Conservation (phyloP, 371 early-diverging fungal species). For the Catenaria anguillulae region DNA sequence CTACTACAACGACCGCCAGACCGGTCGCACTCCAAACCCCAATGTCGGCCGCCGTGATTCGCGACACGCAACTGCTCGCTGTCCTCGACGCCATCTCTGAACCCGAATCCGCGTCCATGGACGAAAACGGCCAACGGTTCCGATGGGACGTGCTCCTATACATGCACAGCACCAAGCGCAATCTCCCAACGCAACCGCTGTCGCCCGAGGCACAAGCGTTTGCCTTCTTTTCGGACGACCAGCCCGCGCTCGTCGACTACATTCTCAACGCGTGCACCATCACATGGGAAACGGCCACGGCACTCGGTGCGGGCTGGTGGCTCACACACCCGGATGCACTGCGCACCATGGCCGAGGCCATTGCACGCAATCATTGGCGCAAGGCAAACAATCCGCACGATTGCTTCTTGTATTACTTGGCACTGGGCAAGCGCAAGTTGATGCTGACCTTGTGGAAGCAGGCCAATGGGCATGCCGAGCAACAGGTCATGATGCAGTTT, state of each 20-base stretch:
- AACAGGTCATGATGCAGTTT: constrained; percentile 69
- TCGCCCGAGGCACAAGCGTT: not conserved
- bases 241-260: not conserved
- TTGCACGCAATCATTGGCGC: constrained; percentile 78
- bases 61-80: not conserved
- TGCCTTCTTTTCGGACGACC: constrained; percentile 1
- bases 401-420: constrained; percentile 72
- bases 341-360: constrained; percentile 36
- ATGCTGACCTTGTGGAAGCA: constrained; percentile 80
- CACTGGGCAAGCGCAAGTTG: constrained; percentile 67
- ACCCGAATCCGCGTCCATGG: constrained; percentile 2
- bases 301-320: constrained; percentile 3
- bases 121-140: constrained; percentile 1
- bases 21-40: no score
- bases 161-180: not conserved
- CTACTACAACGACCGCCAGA: no score
- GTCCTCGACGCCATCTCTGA: not conserved
- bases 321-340: constrained; percentile 5
- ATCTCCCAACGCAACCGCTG: not conserved
- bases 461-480: constrained; percentile 66
- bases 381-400: constrained; percentile 62
- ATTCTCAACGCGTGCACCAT: not conserved
- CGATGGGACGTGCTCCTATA: not conserved
- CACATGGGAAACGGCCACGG: not conserved
- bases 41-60: not conserved